Evolutionary conservation across 805 yeast species (phyloP), one percentile per base, ranked within the genome.

Genomic region (Grigorovia yakushimaensis): DNA sequence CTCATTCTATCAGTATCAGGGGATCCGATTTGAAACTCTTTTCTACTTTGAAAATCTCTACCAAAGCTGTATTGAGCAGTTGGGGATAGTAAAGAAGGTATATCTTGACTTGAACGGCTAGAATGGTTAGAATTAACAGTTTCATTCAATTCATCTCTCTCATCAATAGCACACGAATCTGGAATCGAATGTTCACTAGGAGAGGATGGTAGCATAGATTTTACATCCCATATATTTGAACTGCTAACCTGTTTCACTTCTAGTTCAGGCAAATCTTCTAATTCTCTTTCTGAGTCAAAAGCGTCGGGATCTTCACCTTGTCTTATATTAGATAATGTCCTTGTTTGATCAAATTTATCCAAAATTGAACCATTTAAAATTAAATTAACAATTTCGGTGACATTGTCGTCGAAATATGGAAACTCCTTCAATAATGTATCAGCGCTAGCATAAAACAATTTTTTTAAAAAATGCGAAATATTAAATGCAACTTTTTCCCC

Each of bases 381-480:
- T 2, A 51, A 51, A 20, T 53, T 52, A 5, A 60, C 51, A 13
- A 53, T 48, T 2, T 51, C 45, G 11, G 57, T 51, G 4, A 54
- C 56, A 17, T 50, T 49, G 8, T 46, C 53, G 21, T 51, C 54
- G 41, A 60, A 53, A 42, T 51, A 51, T 5, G 52, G 52, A 9
- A 49, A 46, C 5, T 56, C 51, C n/a, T 49, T 48, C n/a, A 60
- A 43, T n/a, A 58, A 41, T 4, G 51, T 49, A 41, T 52, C 53
- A 3, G 64, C 50, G 44, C 54, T 46, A 5, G 46, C 38, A 18
- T 43, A 49, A 17, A 56, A 53, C 8, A 58, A 46, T 8, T 50
- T 47, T 50, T 62, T 62, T 43, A 69, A 53, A 19, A 61, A 52
- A 5, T 59, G 61, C 3, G 65, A 52, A 1, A 49, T 44, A 6